phyloP scores from a whole-genome alignment of 441 rosid genomes.

The Populus hybrid region DNA sequence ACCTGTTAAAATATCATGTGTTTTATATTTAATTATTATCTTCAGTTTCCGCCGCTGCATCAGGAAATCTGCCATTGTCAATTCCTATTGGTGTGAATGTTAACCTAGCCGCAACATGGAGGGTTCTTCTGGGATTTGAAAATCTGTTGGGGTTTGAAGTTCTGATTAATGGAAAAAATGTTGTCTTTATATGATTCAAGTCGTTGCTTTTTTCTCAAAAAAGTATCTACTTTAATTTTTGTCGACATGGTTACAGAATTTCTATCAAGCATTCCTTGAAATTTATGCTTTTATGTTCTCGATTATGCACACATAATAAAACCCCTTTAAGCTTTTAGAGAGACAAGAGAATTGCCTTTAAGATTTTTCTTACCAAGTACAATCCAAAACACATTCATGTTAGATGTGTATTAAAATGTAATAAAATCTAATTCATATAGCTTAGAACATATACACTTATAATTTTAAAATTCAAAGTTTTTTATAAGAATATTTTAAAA shows the following conservation, averaged over 20 bases:
- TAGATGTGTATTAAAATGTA: neutral
- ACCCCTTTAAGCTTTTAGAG: neutral
- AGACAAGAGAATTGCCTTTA: neutral
- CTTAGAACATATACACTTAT: neutral
- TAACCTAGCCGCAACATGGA: neutral
- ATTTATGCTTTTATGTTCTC: neutral
- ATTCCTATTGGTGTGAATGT: neutral
- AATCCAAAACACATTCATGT: neutral
- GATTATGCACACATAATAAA: neutral
- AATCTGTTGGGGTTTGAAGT: neutral
- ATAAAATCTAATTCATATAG: too few species aligned
- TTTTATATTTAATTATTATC: too few species aligned
- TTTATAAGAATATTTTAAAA: too few species aligned
- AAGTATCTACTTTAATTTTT: neutral
- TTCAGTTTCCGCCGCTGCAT: too few species aligned
- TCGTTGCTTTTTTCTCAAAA: neutral
- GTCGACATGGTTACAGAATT: neutral
- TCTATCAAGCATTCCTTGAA: neutral
- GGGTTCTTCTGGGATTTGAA: neutral
- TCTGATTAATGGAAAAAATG: neutral
- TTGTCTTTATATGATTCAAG: neutral
- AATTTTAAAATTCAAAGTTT: too few species aligned
- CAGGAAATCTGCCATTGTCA: neutral
- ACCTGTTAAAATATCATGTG: too few species aligned
- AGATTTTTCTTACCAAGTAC: neutral